Evolutionary conservation across 2,329 filamentous ascomycete species (phyloP), one percentile per base, ranked within the genome.

Genomic region (Aureobasidium musti): DNA sequence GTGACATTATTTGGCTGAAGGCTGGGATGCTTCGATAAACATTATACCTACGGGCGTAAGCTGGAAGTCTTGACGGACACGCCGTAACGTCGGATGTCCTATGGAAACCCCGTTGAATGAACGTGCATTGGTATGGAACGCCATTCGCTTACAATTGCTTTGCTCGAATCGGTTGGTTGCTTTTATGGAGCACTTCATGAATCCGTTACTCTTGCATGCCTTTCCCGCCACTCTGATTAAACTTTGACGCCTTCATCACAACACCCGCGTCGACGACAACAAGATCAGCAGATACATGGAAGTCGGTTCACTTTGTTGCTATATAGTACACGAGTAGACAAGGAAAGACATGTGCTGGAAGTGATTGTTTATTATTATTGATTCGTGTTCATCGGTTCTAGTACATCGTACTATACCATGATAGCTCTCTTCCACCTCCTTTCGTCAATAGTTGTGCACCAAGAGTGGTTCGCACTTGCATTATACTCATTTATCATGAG

Each of bases 401-500:
- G 54, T 59, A 41, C 53, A 56, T 35, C 3, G 35, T 56, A 41
- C 53, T 28, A n/a, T 56, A 23, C 21, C 35, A 54, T 35, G 6
- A 26, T 17, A 21, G 33, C 52, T 54, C 14, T 41, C 35, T 23
- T 26, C 35, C 4, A 23, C 28, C 19, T 33, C n/a, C 39, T 21
- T 45, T 26, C n/a, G 21, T 30, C 10, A 23, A 30, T 28, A 30
- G 14, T 45, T 10, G 37, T 21, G 54, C 23, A n/a, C 35, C 41
- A 52, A 33, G 21, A 28, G 45, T 35, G 14, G 14, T 30, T 28
- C 8, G 33, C 47, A 52, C 26, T 21, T 52, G 33, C 59, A 41
- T 63, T 63, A 52, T 39, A 63, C 45, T 41, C 49, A 63, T 37
- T 13, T 21, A 19, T 30, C 21, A 41, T 49, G 35, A 17, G 45